Evolutionary conservation across 306 rosid species (phyloP), one percentile per base, ranked within the genome.

Genomic region (Rosa chinensis): DNA sequence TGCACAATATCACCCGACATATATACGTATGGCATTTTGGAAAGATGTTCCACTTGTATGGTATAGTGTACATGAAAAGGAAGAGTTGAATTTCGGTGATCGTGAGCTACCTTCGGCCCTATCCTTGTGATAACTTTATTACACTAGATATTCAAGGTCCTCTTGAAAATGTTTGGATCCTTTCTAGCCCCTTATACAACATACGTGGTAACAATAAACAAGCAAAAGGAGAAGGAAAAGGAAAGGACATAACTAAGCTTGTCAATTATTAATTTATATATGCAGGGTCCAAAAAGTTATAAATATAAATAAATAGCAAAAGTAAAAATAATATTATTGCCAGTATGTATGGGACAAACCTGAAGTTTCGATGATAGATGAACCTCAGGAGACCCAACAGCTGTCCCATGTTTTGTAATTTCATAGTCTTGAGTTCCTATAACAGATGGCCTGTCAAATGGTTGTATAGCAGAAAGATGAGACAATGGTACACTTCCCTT

Each of bases 301-400:
- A 21, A 50, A 66, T 39, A 25, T 23, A 6, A 61, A 40, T 9
- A 82, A 32, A 55, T 72, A 7, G 48, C 12, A 77, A 37, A 28
- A 40, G 35, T 21, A 66, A 25, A 32, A 56, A 20, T 4, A 56
- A 20, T 20, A 77, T 6, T 25, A 55, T 75, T 50, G 20, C 47
- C 50, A 21, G 49, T 70, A 21, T 70, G 53, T 73, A 59, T 4
- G 23, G 47, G 58, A 81, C 47, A 45, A 76, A 90, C 99, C 96
- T 95, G 98, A 79, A 95, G 97, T 89, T 85, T 90, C 75, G 99
- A 72, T 56, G 99, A 92, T 49, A 92, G 87, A 88, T 95, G 99
- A 92, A 91, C 89, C 93, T 92, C 98, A 25, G 99, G 96, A 82
- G 87, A 86, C 43, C 99, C 99, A 55, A 95, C 99, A 58, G 99